Evolutionary conservation across 139 green algal genomes (phyloP).

Genomic region (Chlamydomonas sphaeroides): DNA sequence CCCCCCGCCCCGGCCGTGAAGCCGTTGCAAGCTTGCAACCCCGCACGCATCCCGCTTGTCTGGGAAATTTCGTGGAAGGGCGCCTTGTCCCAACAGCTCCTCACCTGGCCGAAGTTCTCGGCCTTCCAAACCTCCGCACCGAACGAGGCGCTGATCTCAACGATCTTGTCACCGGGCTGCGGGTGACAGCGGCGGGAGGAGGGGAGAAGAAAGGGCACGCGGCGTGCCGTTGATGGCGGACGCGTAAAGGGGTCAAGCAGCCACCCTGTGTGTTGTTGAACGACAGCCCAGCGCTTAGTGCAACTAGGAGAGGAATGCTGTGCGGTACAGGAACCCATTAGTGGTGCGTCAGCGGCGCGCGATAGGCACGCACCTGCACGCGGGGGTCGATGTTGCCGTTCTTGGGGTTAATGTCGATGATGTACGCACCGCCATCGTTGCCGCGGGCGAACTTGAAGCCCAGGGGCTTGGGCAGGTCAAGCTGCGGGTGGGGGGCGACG

Average conservation of each 20-base stretch:
- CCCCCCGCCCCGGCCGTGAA: too few species aligned
- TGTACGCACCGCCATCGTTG: constrained; percentile 90
- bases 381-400: constrained; percentile 79
- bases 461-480: constrained; percentile 91
- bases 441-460: constrained; percentile 92
- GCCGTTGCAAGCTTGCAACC: too few species aligned
- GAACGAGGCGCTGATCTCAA: constrained; percentile 92
- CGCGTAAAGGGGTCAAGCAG: too few species aligned
- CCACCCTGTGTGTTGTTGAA: too few species aligned
- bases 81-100: neutral
- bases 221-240: too few species aligned
- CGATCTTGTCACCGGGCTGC: constrained; percentile 92
- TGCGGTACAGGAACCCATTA: too few species aligned
- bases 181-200: neutral
- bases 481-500: too few species aligned
- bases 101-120: constrained; percentile 87
- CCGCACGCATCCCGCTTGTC: too few species aligned
- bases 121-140: constrained; percentile 94
- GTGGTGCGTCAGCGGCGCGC: too few species aligned
- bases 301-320: too few species aligned
- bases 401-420: constrained; percentile 70
- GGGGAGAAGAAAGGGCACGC: neutral
- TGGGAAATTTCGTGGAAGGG: too few species aligned
- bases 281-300: too few species aligned
- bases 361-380: constrained; percentile 68